Evolutionary conservation across 192 early-diverging fungal genomes (phyloP).

Genomic region (Coemansia sp.): DNA sequence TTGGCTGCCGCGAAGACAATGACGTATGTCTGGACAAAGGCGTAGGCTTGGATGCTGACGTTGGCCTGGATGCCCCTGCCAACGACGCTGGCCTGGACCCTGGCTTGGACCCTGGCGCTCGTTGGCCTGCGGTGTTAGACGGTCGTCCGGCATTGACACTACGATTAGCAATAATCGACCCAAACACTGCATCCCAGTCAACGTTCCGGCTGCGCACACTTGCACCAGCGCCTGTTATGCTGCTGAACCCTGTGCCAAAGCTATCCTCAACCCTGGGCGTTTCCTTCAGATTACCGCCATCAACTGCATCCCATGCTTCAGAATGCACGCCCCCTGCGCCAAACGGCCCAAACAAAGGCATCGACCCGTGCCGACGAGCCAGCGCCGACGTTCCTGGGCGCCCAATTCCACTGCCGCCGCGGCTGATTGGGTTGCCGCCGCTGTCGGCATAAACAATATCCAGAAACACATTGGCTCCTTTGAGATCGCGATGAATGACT

Average conservation of each 20-base stretch:
- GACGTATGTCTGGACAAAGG: neutral
- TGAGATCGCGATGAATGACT: constrained; percentile 84
- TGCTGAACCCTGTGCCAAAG: constrained; percentile 2
- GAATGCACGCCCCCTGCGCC: constrained; percentile 18
- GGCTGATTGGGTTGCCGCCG: constrained; percentile 36
- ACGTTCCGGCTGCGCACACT: constrained; percentile 18
- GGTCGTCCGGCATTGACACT: constrained; percentile 7
- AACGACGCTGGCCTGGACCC: neutral
- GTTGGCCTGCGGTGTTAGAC: neutral
- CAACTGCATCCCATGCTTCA: constrained; percentile 37
- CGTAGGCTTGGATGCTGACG: neutral
- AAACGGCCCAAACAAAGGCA: neutral
- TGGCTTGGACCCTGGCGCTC: neutral
- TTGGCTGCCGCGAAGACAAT: neutral
- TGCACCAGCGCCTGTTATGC: neutral
- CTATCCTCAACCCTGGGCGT: constrained; percentile 17
- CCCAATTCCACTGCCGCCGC: constrained; percentile 29
- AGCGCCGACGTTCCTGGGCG: constrained; percentile 6
- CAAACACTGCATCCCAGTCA: constrained; percentile 51
- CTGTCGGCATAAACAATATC: constrained; percentile 52
- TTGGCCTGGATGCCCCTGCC: neutral
- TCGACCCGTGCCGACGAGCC: constrained; percentile 7
- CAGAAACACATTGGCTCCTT: constrained; percentile 82
- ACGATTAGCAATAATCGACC: constrained; percentile 30
- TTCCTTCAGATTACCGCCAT: constrained; percentile 41